Conservation (phyloP, 1,139 yeast genomes). For the Candida sp. region DNA sequence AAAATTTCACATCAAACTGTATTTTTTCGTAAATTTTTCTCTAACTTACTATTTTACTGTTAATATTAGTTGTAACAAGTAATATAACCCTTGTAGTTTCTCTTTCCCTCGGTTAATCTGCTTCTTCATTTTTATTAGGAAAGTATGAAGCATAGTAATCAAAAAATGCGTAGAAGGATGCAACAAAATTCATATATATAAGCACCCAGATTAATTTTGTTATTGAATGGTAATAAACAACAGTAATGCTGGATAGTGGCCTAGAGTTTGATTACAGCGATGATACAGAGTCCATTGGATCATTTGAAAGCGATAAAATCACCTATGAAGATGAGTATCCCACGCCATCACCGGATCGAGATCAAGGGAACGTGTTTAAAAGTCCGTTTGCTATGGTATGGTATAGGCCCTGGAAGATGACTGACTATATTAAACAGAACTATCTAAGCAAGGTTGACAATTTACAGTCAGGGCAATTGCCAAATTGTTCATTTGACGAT, state of each 20-base stretch:
- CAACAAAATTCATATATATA: too few species aligned
- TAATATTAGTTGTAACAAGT: too few species aligned
- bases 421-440: conserved; percentile 18
- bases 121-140: too few species aligned
- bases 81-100: too few species aligned
- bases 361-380: conserved; percentile 15
- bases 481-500: conserved; percentile 35
- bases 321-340: conserved; percentile 4
- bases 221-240: too few species aligned
- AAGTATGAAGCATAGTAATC: too few species aligned
- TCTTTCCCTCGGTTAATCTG: too few species aligned
- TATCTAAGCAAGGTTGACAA: conserved; percentile 16
- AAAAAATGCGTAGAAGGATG: too few species aligned
- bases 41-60: too few species aligned
- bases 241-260: conserved; percentile 13
- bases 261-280: conserved; percentile 19
- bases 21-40: too few species aligned
- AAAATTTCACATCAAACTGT: too few species aligned
- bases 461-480: conserved; percentile 22
- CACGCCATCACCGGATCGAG: conserved; percentile 13
- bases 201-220: too few species aligned
- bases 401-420: conserved; percentile 26
- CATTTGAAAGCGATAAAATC: neutral
- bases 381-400: conserved; percentile 7
- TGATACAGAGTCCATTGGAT: conserved; percentile 19